These are phyloP conservation scores for Juglanconis juglandina DNA, from an alignment of 2,329 filamentous ascomycete species.

Conservation along the genomic window DNA sequence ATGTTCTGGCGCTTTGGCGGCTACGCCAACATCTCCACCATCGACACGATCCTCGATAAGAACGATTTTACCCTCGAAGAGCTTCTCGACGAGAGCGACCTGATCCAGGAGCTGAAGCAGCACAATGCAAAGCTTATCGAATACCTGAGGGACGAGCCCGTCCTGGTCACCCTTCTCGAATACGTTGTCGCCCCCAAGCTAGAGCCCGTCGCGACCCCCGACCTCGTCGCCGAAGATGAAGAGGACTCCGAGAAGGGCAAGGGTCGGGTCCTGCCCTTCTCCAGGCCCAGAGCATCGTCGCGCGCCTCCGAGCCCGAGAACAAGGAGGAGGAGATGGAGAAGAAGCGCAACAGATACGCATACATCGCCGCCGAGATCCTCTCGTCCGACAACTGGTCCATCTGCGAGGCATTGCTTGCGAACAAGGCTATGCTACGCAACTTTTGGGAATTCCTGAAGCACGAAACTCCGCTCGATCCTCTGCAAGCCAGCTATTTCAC, in stretches of 20 bases:
- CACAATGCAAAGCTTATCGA: constrained; percentile 98
- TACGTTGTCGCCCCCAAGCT: constrained; percentile 83
- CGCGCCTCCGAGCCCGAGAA: constrained; percentile 45
- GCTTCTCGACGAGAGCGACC: constrained; percentile 88
- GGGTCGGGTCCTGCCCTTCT: constrained; percentile 42
- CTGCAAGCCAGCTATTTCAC: constrained; percentile 97
- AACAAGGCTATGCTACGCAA: constrained; percentile 72
- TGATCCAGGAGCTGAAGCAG: constrained; percentile 96
- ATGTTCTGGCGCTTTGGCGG: constrained; percentile 99
- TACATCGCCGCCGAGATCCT: constrained; percentile 91
- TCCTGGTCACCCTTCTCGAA: constrained; percentile 80
- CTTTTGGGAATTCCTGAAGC: constrained; percentile 89
- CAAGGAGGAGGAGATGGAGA: constrained; percentile 75
- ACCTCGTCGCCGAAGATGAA: constrained; percentile 46
- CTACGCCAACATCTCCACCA: constrained; percentile 94
- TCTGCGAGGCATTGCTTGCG: constrained; percentile 87
- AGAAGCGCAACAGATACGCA: constrained; percentile 88
- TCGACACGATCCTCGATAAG: constrained; percentile 96
- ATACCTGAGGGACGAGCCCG: constrained; percentile 82
- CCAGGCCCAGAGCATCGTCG: constrained; percentile 52
- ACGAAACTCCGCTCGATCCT: constrained; percentile 81
- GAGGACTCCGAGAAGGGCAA: constrained; percentile 45
- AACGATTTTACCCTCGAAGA: constrained; percentile 94
- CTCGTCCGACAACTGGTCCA: constrained; percentile 94
- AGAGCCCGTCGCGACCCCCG: constrained; percentile 50